Evolutionary conservation across 805 yeast species (phyloP).

Genomic region (Komagataella mondaviorum): DNA sequence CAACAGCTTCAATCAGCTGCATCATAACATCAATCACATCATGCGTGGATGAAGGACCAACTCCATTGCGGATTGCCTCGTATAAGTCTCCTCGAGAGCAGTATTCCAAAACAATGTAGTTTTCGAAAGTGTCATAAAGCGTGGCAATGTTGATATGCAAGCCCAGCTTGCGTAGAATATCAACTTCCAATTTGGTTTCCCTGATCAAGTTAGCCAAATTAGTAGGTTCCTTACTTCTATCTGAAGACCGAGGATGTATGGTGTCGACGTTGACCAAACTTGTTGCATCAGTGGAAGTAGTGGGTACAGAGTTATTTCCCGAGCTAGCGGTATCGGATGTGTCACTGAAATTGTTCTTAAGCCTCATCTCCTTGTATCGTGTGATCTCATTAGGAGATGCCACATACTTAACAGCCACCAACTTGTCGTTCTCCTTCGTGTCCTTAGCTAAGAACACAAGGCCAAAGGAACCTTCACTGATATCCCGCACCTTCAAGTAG

Average conservation of each 20-base stretch:
- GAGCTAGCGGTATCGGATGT: constrained; percentile 5
- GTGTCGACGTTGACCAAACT: background rate
- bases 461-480: constrained; percentile 92
- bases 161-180: constrained; percentile 26
- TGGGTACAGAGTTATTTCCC: background rate
- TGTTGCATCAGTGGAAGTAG: background rate
- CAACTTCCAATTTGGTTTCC: constrained; percentile 53
- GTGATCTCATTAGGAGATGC: constrained; percentile 13
- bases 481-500: constrained; percentile 56
- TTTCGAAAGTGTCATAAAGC: constrained; percentile 41
- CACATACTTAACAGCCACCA: constrained; percentile 81
- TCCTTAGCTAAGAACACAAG: constrained; percentile 82
- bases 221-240: constrained; percentile 2
- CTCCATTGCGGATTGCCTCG: constrained; percentile 29
- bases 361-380: constrained; percentile 1
- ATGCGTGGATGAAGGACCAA: constrained; percentile 12
- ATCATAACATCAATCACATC: constrained; percentile 19
- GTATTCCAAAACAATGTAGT: constrained; percentile 44
- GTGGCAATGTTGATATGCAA: constrained; percentile 42
- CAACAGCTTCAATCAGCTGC: constrained; percentile 39
- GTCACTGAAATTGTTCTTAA: constrained; percentile 22
- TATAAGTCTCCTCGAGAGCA: constrained; percentile 57
- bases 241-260: background rate
- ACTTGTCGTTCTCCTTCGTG: constrained; percentile 23
- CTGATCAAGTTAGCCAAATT: constrained; percentile 16